A percentile compares a stretch with the other conserved stretches of the same genome.
Evolutionary conservation across 2,329 filamentous ascomycete species (phyloP).

Genomic region (Fusarium sp.): DNA sequence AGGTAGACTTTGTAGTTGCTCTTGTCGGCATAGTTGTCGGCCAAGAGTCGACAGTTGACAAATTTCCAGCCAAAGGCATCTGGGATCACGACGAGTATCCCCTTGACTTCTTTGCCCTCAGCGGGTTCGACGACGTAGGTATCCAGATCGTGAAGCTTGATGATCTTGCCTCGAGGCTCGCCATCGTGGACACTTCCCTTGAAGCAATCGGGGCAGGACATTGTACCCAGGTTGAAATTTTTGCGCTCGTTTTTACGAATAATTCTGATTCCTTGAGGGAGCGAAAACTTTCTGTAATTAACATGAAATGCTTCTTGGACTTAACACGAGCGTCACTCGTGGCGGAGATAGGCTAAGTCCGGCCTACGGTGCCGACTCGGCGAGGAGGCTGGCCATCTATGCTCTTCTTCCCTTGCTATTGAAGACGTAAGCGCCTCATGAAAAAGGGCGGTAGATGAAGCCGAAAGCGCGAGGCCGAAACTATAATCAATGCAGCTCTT

Average conservation of each 20-base stretch:
- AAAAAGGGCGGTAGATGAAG: background rate
- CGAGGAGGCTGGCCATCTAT: background rate
- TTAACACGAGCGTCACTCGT: background rate
- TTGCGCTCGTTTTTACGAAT: background rate
- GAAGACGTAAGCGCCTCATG: background rate
- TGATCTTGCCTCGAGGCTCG: constrained; percentile 56
- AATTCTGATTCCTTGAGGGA: background rate
- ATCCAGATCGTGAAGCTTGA: constrained; percentile 60
- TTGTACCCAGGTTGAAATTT: constrained; percentile 5
- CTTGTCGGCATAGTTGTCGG: constrained; percentile 65
- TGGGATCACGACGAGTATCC: constrained; percentile 64
- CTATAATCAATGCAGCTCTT: background rate
- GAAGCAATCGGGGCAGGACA: constrained; percentile 59
- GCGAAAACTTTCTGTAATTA: background rate
- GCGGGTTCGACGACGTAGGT: constrained; percentile 59
- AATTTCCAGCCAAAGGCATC: constrained; percentile 68
- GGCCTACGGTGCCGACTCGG: background rate
- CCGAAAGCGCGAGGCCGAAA: background rate
- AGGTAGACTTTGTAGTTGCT: constrained; percentile 62
- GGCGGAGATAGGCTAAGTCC: background rate
- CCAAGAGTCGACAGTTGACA: constrained; percentile 63
- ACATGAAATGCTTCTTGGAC: background rate
- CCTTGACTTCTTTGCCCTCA: constrained; percentile 50
- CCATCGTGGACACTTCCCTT: constrained; percentile 59
- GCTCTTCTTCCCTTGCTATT: background rate